Evolutionary conservation across 2,329 filamentous ascomycete genomes (phyloP), one percentile per base, ranked within the genome.

Genomic region (Colletotrichum sidae): DNA sequence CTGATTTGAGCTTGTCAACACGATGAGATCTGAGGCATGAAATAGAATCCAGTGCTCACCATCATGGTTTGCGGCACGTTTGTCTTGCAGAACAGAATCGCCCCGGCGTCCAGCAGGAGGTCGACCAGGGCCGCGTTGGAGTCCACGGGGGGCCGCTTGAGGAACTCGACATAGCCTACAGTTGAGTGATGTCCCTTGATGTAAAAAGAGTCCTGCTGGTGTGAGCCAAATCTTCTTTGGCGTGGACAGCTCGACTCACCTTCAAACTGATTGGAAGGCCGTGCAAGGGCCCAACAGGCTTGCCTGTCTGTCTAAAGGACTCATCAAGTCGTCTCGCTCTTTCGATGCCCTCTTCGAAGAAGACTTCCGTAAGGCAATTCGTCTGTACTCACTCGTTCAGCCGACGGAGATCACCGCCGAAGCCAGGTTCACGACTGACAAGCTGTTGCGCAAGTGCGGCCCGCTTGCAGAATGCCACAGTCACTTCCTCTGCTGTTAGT

Each of bases 41-140:
- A 8, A n/a, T 17, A 17, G 17, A 17, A 17, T 17, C 17, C 17
- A 17, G 17, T 17, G 41, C 67, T 4, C 8, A 78, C 80, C 69
- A 79, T 79, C 61, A 88, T 74, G 0, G 84, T 85, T 67, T 88
- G 85, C 1, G 90, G 89, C 2, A 92, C 80, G 69, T 91, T 92
- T 1, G 90, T 92, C 76, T 92, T 92, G 69, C 86, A 83, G 69
- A 92, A 90, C n/a, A 90, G 77, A 0, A 92, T 81, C 1, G 90
- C 90, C 1, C 90, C 90, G 0, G 88, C 80, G 15, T 81, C 79
- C 34, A 86, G 76, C 4, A 92, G 75, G 1, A 90, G 77, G 8
- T 85, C 80, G 0, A 91, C 85, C 7, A 91, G 77, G 0, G 83
- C 81, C 0, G 86, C 82, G 72, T 60, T 90, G 85, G 67, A 81